Percentiles rank a stretch among this genome's conserved stretches.
Evolutionary conservation across 164 flowering plant genomes (phyloP).

Genomic region (Umbilicus rupestris): DNA sequence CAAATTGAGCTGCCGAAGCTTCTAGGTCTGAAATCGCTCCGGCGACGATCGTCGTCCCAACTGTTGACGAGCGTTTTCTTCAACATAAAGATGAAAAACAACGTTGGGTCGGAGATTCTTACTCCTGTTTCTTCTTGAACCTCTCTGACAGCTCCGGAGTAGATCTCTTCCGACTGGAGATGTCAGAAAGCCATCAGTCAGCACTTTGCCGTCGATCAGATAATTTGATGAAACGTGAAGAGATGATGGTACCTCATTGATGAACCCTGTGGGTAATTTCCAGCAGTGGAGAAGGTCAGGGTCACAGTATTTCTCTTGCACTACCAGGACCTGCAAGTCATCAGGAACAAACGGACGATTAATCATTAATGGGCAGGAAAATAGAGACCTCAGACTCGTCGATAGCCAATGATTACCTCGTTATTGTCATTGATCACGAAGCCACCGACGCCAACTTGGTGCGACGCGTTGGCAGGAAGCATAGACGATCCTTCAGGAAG

Average conservation of each 20-base stretch:
- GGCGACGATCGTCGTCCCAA: conserved; percentile 71
- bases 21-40: no score
- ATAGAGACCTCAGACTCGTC: no score
- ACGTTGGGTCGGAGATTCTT: conserved; percentile 20
- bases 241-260: conserved; percentile 44
- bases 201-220: neutral
- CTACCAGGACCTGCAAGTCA: conserved; percentile 64
- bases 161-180: conserved; percentile 74
- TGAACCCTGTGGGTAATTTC: conserved; percentile 90
- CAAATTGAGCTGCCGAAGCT: no score
- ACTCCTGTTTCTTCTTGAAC: conserved; percentile 95
- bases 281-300: conserved; percentile 45
- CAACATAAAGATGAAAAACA: neutral
- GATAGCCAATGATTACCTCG: conserved; percentile 38
- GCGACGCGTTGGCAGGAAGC: conserved; percentile 89
- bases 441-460: conserved; percentile 89
- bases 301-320: conserved; percentile 68
- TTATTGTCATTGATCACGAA: conserved; percentile 70
- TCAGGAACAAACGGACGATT: neutral
- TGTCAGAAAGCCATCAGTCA: neutral
- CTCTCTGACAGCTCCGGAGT: conserved; percentile 74
- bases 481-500: conserved; percentile 68
- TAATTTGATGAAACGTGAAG: neutral
- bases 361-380: no score
- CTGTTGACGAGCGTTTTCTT: no score